phyloP scores from a whole-genome alignment of 495 filamentous ascomycete genomes.

The Lepidopterella palustris region DNA sequence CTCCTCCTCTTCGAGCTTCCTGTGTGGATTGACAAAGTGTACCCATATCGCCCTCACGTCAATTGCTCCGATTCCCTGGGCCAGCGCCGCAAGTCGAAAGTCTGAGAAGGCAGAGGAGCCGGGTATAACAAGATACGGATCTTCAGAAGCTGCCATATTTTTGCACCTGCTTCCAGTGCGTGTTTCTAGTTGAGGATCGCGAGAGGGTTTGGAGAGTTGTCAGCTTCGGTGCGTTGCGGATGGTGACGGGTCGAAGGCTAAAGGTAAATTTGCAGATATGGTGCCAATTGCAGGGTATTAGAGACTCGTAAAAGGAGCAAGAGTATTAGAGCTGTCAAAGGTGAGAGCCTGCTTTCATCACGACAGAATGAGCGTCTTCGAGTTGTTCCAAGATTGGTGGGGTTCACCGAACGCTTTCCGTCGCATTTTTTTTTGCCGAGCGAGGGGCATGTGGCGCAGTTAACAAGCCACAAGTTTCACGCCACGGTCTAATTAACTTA shows the following conservation, averaged over 20 bases:
- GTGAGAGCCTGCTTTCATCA: no score
- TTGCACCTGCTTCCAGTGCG: background rate
- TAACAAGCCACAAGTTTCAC: background rate
- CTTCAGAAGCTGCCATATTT: constrained; percentile 13
- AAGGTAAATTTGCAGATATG: background rate
- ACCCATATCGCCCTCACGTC: constrained; percentile 58
- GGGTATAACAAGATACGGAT: constrained; percentile 28
- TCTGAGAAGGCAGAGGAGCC: constrained; percentile 38
- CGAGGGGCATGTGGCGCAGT: background rate
- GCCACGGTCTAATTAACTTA: no score
- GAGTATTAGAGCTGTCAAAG: no score
- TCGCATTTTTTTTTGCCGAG: background rate
- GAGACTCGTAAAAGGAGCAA: background rate
- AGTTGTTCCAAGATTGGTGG: background rate
- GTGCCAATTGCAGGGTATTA: background rate
- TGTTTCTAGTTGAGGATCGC: background rate
- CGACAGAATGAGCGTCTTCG: no score
- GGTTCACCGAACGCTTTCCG: no score
- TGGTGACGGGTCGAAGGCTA: no score
- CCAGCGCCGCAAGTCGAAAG: constrained; percentile 37
- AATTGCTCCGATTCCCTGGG: constrained; percentile 43
- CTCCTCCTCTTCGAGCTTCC: constrained; percentile 33
- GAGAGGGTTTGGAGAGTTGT: background rate
- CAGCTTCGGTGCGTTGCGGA: no score
- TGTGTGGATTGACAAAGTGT: constrained; percentile 50